Evolutionary conservation across 164 flowering plant species (phyloP), one percentile per base, ranked within the genome.

Genomic region (Annona cherimola): DNA sequence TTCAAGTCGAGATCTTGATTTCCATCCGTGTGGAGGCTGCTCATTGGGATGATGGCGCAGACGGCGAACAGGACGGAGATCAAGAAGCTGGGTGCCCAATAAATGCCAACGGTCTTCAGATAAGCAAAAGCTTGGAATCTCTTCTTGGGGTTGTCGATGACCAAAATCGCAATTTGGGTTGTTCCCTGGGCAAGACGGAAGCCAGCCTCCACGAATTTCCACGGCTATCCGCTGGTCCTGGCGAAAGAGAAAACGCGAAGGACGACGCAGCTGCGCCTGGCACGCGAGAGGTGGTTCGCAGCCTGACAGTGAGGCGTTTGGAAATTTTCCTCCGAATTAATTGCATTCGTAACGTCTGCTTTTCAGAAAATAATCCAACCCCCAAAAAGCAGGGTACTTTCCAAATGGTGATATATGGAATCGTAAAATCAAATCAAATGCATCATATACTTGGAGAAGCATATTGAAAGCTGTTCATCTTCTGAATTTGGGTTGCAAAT

Each of bases 101-200:
- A 95, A 66, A 83, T 41, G 20, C 98, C 79, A 64, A 96, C 90
- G 1, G 93, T 75, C 45, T 78, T 41, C 0, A 97, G 98, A 77
- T 93, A 97, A 42, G 57, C 65, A 3, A 71, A 66, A 14, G 93
- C 86, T 73, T 76, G 69, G 70, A 91, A 96, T 80, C 82, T 82
- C 86, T 85, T 90, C 82, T 89, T 94, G 46, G 93, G 98, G 18
- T 75, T 74, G 18, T 93, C 74, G 20, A 96, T 69, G n/a, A 84
- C 63, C 3, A 82, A 70, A 67, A 89, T 81, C 1, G 78, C 77
- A 0, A 72, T 61, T 69, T 89, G 80, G 44, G 96, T 84, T 0
- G 84, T n/a, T 18, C 88, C 90, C 76, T 88, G 95, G 62, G 86
- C 55, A 44, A 89, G 68, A 85, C 91, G 85, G 75, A 86, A 90